phyloP scores from a whole-genome alignment of 495 filamentous ascomycete species.

The Penicillium coffeae region DNA sequence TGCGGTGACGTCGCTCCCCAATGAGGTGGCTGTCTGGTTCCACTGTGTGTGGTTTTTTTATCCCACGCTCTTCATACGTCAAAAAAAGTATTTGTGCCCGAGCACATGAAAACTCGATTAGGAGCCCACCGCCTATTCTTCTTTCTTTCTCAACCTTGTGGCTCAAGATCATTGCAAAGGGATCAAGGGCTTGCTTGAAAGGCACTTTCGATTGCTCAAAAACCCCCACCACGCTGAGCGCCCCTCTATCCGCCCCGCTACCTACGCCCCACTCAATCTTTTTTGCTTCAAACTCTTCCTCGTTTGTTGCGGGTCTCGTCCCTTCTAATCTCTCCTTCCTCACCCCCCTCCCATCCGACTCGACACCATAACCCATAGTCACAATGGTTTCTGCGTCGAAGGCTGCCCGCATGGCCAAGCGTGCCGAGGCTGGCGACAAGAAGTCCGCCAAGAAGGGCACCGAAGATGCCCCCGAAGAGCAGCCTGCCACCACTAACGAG shows the following conservation, averaged over 20 bases:
- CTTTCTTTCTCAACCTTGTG: not conserved
- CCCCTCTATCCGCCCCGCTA: slow-evolving; percentile 42
- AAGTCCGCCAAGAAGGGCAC: slow-evolving; percentile 67
- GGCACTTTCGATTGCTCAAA: slow-evolving; percentile 8
- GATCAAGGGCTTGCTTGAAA: slow-evolving; percentile 35
- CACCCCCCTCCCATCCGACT: slow-evolving; percentile 6
- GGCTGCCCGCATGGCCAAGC: slow-evolving; percentile 95
- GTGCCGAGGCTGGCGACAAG: slow-evolving; percentile 65
- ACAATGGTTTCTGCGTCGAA: slow-evolving; percentile 86
- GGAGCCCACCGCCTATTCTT: not conserved
- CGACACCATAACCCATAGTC: slow-evolving; percentile 14
- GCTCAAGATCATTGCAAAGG: not conserved
- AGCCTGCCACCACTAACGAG: slow-evolving; percentile 64
- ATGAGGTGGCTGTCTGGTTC: not conserved
- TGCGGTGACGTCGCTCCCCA: slow-evolving; percentile 10
- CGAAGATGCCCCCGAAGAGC: slow-evolving; percentile 60
- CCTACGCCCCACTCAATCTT: slow-evolving; percentile 39
- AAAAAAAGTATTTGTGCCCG: not conserved
- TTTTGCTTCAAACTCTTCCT: slow-evolving; percentile 34
- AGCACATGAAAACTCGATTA: not conserved
- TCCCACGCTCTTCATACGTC: not conserved
- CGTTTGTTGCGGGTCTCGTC: slow-evolving; percentile 10
- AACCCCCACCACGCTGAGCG: slow-evolving; percentile 30
- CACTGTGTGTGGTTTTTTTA: not conserved
- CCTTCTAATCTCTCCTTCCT: slow-evolving; percentile 10